Evolutionary conservation across 345 rosid species (phyloP).

Genomic region (Citrus glauca): DNA sequence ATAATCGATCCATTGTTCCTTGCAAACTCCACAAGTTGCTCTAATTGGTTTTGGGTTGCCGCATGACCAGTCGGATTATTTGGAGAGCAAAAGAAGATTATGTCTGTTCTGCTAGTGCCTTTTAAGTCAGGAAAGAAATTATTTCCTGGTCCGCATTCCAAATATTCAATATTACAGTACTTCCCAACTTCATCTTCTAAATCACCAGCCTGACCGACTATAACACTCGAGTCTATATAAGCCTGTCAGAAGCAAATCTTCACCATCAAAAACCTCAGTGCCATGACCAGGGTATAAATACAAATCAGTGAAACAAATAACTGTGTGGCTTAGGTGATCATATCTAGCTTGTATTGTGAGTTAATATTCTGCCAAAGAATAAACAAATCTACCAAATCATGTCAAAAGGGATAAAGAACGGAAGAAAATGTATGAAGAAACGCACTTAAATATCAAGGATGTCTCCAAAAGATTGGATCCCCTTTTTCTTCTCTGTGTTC

Average conservation of each 20-base stretch:
- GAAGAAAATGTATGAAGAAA: not conserved
- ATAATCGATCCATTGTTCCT: slow-evolving; percentile 70
- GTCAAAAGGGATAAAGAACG: not conserved
- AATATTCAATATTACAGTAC: slow-evolving; percentile 62
- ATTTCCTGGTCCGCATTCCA: slow-evolving; percentile 52
- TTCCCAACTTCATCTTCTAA: slow-evolving; percentile 47
- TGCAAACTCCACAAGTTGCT: slow-evolving; percentile 67
- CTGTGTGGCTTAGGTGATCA: not conserved
- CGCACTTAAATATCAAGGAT: not conserved
- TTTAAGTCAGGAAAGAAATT: slow-evolving; percentile 65
- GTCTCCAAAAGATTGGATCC: not conserved
- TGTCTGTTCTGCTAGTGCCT: slow-evolving; percentile 51
- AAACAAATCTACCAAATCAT: not conserved
- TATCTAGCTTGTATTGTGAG: not conserved
- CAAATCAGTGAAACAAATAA: not conserved
- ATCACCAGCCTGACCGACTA: slow-evolving; percentile 67
- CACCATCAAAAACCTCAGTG: not conserved
- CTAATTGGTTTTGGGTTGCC: slow-evolving; percentile 51
- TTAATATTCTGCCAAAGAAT: not conserved
- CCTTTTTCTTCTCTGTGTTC: not conserved
- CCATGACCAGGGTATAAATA: not conserved
- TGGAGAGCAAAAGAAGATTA: slow-evolving; percentile 91
- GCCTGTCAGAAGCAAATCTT: slow-evolving; percentile 38
- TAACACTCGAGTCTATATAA: slow-evolving; percentile 72
- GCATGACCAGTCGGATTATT: slow-evolving; percentile 89